phyloP scores from a whole-genome alignment of 139 green algal species.

The Gonium pectorale region DNA sequence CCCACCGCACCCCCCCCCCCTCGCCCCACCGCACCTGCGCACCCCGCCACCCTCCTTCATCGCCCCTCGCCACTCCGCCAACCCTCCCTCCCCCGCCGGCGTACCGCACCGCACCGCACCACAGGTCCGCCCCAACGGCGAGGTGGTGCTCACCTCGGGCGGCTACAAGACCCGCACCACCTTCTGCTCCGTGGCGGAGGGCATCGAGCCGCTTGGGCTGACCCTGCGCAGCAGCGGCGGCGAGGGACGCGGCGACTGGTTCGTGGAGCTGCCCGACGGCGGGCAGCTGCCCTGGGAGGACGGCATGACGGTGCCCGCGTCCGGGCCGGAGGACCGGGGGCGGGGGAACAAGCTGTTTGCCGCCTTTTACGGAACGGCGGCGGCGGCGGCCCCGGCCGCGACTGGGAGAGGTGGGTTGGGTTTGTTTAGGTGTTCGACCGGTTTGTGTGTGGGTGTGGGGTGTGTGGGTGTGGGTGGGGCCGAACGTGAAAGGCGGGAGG shows the following conservation, averaged over 20 bases:
- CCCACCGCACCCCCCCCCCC: too few species aligned
- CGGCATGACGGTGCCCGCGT: not conserved
- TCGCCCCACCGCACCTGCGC: too few species aligned
- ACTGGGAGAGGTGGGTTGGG: too few species aligned
- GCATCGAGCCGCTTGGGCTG: not conserved
- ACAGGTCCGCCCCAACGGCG: constrained; percentile 14
- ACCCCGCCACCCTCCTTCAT: too few species aligned
- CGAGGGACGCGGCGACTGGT: constrained; percentile 23
- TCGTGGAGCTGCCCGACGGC: not conserved
- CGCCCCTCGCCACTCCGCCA: too few species aligned
- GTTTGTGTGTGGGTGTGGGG: too few species aligned
- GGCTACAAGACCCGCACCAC: constrained; percentile 40
- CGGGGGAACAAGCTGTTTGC: not conserved
- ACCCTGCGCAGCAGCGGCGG: not conserved
- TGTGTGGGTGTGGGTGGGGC: too few species aligned
- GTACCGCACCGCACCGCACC: too few species aligned
- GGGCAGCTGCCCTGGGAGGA: not conserved
- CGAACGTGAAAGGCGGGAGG: too few species aligned
- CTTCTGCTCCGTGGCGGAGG: constrained; percentile 9
- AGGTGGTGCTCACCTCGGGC: constrained; percentile 22
- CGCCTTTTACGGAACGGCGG: not conserved
- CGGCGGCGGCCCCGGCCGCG: not conserved
- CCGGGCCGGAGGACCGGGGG: not conserved
- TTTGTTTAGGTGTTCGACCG: too few species aligned
- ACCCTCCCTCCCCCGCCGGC: too few species aligned